Percentiles rank a stretch among this genome's conserved stretches.
Conservation (phyloP, 495 filamentous ascomycete genomes). For the Penicillium atrosanguineum region DNA sequence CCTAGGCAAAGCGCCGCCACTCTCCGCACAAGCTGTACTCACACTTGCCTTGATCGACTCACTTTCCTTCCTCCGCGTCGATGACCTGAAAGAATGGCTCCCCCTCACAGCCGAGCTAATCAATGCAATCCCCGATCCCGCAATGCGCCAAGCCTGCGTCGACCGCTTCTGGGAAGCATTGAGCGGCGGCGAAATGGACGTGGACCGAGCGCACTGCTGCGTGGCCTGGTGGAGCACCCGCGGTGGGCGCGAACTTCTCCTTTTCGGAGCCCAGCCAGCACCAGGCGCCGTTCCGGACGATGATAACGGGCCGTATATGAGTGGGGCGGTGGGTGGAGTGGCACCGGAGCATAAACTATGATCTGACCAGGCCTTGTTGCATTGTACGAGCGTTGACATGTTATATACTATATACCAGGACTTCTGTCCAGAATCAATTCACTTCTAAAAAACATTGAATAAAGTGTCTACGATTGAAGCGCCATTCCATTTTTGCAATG, state of each 20-base stretch:
- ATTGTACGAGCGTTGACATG: constrained; percentile 10
- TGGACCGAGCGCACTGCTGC: constrained; percentile 75
- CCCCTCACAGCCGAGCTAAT: constrained; percentile 68
- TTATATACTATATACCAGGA: constrained; percentile 18
- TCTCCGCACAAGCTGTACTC: constrained; percentile 81
- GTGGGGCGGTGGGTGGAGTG: constrained; percentile 50
- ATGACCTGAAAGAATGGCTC: constrained; percentile 73
- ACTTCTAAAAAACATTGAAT: neutral
- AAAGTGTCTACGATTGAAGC: neutral
- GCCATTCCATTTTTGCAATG: neutral
- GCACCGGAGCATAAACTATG: constrained; percentile 45
- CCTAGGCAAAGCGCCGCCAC: constrained; percentile 28
- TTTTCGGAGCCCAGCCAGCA: constrained; percentile 50
- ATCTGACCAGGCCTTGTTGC: constrained; percentile 3
- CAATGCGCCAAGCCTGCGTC: constrained; percentile 63
- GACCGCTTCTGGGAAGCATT: constrained; percentile 83
- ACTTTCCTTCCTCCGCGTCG: constrained; percentile 68
- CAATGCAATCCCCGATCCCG: constrained; percentile 56
- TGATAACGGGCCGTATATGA: constrained; percentile 52
- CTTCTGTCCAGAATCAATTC: constrained; percentile 1
- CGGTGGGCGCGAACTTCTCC: constrained; percentile 64
- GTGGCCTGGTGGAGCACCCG: constrained; percentile 83
- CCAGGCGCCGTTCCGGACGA: constrained; percentile 8
- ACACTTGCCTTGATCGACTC: constrained; percentile 80
- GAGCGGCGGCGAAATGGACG: constrained; percentile 86